Evolutionary conservation across 1,284 basidiomycete species (phyloP), one percentile per base, ranked within the genome.

Genomic region (Irpex lacteus): DNA sequence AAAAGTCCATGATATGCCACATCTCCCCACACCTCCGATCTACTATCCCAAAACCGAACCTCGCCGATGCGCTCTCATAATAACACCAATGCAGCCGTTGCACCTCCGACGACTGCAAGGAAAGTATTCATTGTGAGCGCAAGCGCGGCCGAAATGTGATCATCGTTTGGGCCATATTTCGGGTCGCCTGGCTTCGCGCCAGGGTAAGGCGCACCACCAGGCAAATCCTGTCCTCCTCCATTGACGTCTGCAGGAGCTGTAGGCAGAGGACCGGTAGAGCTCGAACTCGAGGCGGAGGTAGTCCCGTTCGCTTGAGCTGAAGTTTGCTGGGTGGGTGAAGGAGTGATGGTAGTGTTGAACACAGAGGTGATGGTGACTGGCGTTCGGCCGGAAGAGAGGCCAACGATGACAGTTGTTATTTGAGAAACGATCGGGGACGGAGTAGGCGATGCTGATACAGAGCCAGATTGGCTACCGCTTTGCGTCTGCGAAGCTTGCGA

Each of bases 161-260:
- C 72, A 67, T 91, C 89, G 60, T 80, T 77, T 49, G 90, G 90
- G 32, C 90, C 89, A 66, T 81, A 87, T 37, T 81, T 63, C 11
- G 75, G 77, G 15, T 71, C 77, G 2, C 75, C 68, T 32, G 72
- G 78, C 3, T 78, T 66, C 49, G 76, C 70, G 32, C 88, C 84
- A 37, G 80, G 79, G 66, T 78, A 80, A 15, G 82, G 81, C 4
- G 83, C 84, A 36, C 83, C 83, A 32, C 79, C 79, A 11, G 75
- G 50, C 50, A 53, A 74, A 7, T 73, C 74, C 15, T 76, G 77
- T 40, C 86, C 84, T 54, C 81, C 88, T 44, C 81, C 88, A 37
- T 81, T 72, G 36, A 89, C 75, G 61, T 76, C 71, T 21, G 84
- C 74, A 1, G 85, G 75, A 1, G 88, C 89, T 5, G 88, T 89